Evolutionary conservation across 768 basidiomycete genomes (phyloP).

Genomic region (Podaxis sp.): DNA sequence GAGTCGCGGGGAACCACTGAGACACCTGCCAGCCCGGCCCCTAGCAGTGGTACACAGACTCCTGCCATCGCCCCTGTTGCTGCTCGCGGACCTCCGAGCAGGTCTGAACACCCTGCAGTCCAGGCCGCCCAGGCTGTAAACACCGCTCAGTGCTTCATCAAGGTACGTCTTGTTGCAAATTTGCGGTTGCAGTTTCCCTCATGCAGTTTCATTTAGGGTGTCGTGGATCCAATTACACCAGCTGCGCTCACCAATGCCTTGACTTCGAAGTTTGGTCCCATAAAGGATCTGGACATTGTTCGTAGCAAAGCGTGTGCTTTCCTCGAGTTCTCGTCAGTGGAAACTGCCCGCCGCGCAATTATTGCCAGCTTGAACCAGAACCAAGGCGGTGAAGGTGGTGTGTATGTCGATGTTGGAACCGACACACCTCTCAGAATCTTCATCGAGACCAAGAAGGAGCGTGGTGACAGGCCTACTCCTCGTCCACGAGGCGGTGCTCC

Average conservation of each 20-base stretch:
- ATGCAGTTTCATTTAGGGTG: constrained; percentile 48
- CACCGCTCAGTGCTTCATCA: constrained; percentile 88
- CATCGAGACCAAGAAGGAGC: constrained; percentile 91
- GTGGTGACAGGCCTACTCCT: constrained; percentile 78
- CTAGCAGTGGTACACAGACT: constrained; percentile 39
- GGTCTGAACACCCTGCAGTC: constrained; percentile 42
- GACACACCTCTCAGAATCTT: constrained; percentile 57
- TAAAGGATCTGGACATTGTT: constrained; percentile 89
- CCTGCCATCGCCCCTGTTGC: constrained; percentile 27
- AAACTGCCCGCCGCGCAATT: constrained; percentile 86
- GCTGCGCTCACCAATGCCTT: constrained; percentile 50
- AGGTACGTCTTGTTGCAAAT: constrained; percentile 46
- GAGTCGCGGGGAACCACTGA: constrained; percentile 79
- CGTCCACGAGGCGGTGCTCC: constrained; percentile 66
- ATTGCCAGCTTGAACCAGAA: constrained; percentile 58
- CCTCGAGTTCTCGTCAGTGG: constrained; percentile 80
- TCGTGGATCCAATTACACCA: constrained; percentile 63
- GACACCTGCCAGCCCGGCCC: constrained; percentile 41
- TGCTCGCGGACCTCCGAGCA: constrained; percentile 33
- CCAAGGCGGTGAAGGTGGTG: constrained; percentile 88
- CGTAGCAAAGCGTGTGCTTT: constrained; percentile 91
- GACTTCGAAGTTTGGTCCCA: constrained; percentile 66
- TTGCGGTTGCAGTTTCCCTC: background rate
- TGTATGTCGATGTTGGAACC: constrained; percentile 70
- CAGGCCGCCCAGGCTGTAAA: constrained; percentile 62